phyloP scores from a whole-genome alignment of 768 basidiomycete genomes.

The Mycena belliarum region DNA sequence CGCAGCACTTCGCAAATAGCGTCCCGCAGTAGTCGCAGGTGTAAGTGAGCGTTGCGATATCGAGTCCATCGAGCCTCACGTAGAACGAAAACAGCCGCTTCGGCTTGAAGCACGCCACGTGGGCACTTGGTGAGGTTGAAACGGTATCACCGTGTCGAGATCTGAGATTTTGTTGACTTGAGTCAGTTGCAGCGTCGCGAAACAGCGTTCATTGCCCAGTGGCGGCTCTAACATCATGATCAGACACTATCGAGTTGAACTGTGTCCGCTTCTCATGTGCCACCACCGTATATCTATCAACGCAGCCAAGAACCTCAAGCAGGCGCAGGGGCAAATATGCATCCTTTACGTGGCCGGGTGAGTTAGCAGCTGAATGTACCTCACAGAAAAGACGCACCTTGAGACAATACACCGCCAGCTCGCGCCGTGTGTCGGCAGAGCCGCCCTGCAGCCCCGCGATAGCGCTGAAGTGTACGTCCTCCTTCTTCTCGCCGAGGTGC shows the following conservation, averaged over 20 bases:
- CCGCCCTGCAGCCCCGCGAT: slow-evolving; percentile 19
- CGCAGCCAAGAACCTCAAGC: slow-evolving; percentile 10
- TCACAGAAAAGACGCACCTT: slow-evolving; percentile 8
- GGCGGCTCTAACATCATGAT: not conserved
- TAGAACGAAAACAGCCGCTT: too few species aligned
- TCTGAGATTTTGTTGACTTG: too few species aligned
- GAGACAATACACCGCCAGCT: slow-evolving; percentile 22
- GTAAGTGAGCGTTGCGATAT: too few species aligned
- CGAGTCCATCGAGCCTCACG: too few species aligned
- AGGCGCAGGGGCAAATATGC: slow-evolving; percentile 19
- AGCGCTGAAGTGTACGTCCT: slow-evolving; percentile 19
- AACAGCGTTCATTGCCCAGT: too few species aligned
- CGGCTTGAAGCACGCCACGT: too few species aligned
- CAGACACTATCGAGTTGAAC: slow-evolving; percentile 1
- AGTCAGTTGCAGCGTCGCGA: too few species aligned
- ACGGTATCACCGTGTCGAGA: too few species aligned
- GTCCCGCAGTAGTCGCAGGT: too few species aligned
- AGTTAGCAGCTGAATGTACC: too few species aligned
- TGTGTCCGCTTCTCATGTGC: not conserved
- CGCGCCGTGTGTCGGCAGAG: slow-evolving; percentile 7
- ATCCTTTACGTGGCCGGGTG: slow-evolving; percentile 1
- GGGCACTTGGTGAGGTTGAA: too few species aligned
- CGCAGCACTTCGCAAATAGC: too few species aligned
- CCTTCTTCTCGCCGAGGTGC: slow-evolving; percentile 20
- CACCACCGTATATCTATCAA: slow-evolving; percentile 1